These are phyloP conservation scores for Lasiosphaeris hirsuta DNA, from an alignment of 495 filamentous ascomycete genomes.

Conservation along the genomic window DNA sequence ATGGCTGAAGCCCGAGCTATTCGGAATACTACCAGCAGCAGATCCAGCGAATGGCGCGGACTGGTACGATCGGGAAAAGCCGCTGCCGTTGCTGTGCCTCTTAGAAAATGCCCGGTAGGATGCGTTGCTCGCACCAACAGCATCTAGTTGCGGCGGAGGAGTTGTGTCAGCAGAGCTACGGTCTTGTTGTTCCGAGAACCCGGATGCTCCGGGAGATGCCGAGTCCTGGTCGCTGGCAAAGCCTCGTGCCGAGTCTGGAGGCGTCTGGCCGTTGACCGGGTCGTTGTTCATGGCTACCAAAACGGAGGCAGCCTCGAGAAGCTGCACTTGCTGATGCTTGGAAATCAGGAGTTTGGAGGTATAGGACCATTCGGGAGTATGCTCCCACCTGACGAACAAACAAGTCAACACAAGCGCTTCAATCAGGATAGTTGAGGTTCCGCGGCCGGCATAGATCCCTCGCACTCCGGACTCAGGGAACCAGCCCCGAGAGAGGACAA, in stretches of 20 bases:
- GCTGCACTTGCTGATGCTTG: slow-evolving; percentile 98
- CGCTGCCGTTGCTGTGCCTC: slow-evolving; percentile 63
- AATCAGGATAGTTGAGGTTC: slow-evolving; percentile 18
- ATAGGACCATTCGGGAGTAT: slow-evolving; percentile 95
- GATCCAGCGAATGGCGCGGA: slow-evolving; percentile 60
- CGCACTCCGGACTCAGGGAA: slow-evolving; percentile 28
- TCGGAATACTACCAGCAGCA: slow-evolving; percentile 49
- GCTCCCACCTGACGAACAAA: slow-evolving; percentile 85
- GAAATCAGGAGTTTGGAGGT: slow-evolving; percentile 98
- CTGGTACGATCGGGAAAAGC: slow-evolving; percentile 81
- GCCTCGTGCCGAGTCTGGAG: slow-evolving; percentile 59
- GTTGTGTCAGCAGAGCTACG: slow-evolving; percentile 67
- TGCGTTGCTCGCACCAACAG: slow-evolving; percentile 32
- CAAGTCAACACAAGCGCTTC: slow-evolving; percentile 38
- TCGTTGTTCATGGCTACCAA: slow-evolving; percentile 83
- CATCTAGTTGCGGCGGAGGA: slow-evolving; percentile 60
- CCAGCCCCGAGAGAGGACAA: slow-evolving; percentile 41
- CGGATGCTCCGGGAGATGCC: slow-evolving; percentile 72
- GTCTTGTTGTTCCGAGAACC: slow-evolving; percentile 71
- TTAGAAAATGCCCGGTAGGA: slow-evolving; percentile 52
- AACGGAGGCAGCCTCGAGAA: slow-evolving; percentile 93
- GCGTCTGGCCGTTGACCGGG: slow-evolving; percentile 49
- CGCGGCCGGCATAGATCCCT: slow-evolving; percentile 16
- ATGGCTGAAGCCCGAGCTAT: slow-evolving; percentile 48
- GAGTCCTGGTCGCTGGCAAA: slow-evolving; percentile 76